Base-by-base conservation (phyloP, 495 filamentous ascomycete genomes). In the Rostrohypoxylon terebratum region DNA sequence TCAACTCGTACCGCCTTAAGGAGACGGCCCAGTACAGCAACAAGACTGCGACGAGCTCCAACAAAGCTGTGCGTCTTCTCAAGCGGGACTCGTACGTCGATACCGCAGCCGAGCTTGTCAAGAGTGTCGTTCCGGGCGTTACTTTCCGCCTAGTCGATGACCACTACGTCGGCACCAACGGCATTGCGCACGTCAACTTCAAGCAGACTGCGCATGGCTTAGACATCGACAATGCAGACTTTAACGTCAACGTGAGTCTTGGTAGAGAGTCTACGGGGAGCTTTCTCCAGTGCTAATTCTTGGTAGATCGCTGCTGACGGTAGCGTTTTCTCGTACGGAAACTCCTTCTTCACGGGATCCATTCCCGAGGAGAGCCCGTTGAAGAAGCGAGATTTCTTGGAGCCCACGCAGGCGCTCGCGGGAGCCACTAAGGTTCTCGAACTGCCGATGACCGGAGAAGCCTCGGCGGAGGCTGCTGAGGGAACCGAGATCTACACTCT, bases 161-260 rank as follows among this genome's bases (percentile, higher is more conserved):
- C 64, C 80, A 81, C 70, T 85, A 84, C 20, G 77, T 82, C 31
- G 78, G 78, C 21, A 78, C 74, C 58, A 84, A 86, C 45, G 86
- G 86, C 3, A 78, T 87, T 62, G 80, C 81, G 3, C 86, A 87
- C 66, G 81, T 86, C 65, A 78, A 85, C 71, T 87, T 87, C 77
- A 85, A 83, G 66, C 86, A 87, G 76, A 87, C 84, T 0, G 78
- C 77, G 14, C 81, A 87, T 58, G 85, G 81, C 1, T 59, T 87
- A 18, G 85, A 87, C 38, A 84, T 87, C 62, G 84, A 86, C 73
- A 87, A 87, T 76, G 84, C 84, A 1, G 83, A 86, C 68, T 85
- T 86, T 68, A 87, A 88, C 23, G 85, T 87, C 65, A 88, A 88
- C 61, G 82, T 88, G 60, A 75, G 83, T 64, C n/a, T 25, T 21